Base-by-base conservation (phyloP, 371 early-diverging fungal genomes). In the Apophysomyces sp. region DNA sequence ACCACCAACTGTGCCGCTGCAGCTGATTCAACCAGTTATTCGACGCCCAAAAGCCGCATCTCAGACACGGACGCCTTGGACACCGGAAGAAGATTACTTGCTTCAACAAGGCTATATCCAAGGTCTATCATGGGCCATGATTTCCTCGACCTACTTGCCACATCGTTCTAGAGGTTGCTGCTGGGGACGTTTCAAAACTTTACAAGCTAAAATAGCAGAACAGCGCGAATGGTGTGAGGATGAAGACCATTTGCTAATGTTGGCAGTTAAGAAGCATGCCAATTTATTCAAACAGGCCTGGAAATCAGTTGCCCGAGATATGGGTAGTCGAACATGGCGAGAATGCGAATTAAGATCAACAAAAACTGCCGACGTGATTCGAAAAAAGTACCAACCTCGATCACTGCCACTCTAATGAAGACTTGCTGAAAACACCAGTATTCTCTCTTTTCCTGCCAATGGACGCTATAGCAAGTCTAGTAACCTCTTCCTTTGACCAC, bases 51-150 rank as follows among this genome's bases (percentile, higher is more conserved):
- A 39, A 36, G 44, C 31, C 15, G 52, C 66, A 30, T 62, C 74
- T 18, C 79, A 79, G 63, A 77, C 77, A n/a, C 75, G 80, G 51
- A 75, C 76, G 41, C 80, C 80, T 27, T 80, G 80, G 80, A 73
- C 77, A 24, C 74, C 77, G 16, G 72, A 68, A 41, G 80, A 80
- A 58, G 80, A 80, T 51, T 70, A 75, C 36, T 61, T 80, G 56
- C 70, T 80, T 52, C 77, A 72, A 57, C 72, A 75, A 62, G 80
- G 80, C 9, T 77, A 77, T 32, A 64, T 60, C 30, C 72, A 80
- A 66, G 80, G 80, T 30, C 36, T 77, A 24, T 80, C 80, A 8
- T 80, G 80, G 80, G 77, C 80, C 8, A 70, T 77, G 72, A 77
- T 80, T 34, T 77, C 77, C 39, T 69, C 80, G 5, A 77, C 73